These are phyloP conservation scores for Huntiella bhutanensis DNA, from an alignment of 2,329 filamentous ascomycete species.

Conservation along the genomic window DNA sequence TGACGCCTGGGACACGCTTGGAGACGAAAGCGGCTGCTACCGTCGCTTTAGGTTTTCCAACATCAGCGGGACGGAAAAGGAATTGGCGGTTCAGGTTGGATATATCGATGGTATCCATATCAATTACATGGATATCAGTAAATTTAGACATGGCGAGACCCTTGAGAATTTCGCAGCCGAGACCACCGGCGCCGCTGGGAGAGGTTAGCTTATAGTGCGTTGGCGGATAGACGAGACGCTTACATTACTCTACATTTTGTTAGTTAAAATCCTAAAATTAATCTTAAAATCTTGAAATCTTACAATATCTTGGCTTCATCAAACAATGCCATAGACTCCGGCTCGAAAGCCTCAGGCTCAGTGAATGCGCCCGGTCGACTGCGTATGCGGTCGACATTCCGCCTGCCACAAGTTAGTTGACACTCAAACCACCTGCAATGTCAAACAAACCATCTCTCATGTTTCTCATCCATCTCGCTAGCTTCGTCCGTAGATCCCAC, in stretches of 20 bases:
- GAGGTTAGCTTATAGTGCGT: constrained; percentile 10
- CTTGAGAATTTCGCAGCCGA: constrained; percentile 94
- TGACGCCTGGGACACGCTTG: constrained; percentile 71
- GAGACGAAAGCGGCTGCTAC: constrained; percentile 85
- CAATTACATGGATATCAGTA: constrained; percentile 93
- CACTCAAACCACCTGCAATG: too few species aligned
- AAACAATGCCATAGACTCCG: constrained; percentile 35
- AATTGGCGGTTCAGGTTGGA: constrained; percentile 97
- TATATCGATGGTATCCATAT: constrained; percentile 99
- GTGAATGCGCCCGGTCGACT: constrained; percentile 64
- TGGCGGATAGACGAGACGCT: constrained; percentile 15
- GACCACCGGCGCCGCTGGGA: constrained; percentile 67
- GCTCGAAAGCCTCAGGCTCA: constrained; percentile 37
- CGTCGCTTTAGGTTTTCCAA: constrained; percentile 84
- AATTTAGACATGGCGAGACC: constrained; percentile 90
- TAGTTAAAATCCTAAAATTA: neutral
- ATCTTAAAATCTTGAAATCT: constrained; percentile 18
- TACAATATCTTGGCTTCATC: constrained; percentile 60
- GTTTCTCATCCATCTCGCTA: too few species aligned
- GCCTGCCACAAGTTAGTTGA: constrained; percentile 31
- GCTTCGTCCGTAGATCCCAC: too few species aligned
- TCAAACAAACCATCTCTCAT: too few species aligned
- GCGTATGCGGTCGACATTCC: constrained; percentile 66
- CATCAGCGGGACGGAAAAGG: constrained; percentile 77
- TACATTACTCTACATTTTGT: constrained; percentile 28